Evolutionary conservation across 192 early-diverging fungal species (phyloP), one percentile per base, ranked within the genome.

Genomic region (Linnemannia elongata): DNA sequence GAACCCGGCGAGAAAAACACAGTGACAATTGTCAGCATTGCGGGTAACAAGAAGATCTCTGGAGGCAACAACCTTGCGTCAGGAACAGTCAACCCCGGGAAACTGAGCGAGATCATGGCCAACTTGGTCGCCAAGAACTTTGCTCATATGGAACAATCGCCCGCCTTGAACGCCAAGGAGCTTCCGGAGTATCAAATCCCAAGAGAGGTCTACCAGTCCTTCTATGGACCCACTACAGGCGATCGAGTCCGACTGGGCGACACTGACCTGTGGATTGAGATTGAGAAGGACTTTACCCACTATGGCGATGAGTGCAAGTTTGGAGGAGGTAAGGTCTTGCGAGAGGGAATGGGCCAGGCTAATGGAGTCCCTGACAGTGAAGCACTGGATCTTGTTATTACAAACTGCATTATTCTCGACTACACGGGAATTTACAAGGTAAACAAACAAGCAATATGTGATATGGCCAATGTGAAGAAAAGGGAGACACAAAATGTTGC

Each of bases 301-400:
- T 98, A 98, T 82, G 98, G 98, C 54, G 97, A 99, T 80, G 98
- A 99, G 87, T 95, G 94, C 83, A 97, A 97, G 82, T 99, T 99
- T 93, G 98, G 98, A 57, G 97, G 97, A 74, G 97, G 97, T 68
- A 97, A 97, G 89, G 97, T 97, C 15, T 89, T 98, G 84, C 92
- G 97, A 72, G 97, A 98, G 79, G 98, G 98, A 57, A 99, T 99
- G 98, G 98, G 98, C 30, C 96, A 97, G 88, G 89, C 91, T 20
- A 93, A 92, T 41, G 91, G 91, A 18, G 81, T 94, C n/a, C 54
- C 78, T 27, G 94, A 96, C 77, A 80, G 44, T 1, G 95, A 96
- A 54, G 94, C 96, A 17, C 88, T 99, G 77, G 98, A 99, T 84
- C 89, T 98, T 54, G 98, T 99, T 20, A 97, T 99, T 54, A 98